Evolutionary conservation across 2,329 filamentous ascomycete species (phyloP), one percentile per base, ranked within the genome.

Genomic region (Ophiostoma triangulosporum): DNA sequence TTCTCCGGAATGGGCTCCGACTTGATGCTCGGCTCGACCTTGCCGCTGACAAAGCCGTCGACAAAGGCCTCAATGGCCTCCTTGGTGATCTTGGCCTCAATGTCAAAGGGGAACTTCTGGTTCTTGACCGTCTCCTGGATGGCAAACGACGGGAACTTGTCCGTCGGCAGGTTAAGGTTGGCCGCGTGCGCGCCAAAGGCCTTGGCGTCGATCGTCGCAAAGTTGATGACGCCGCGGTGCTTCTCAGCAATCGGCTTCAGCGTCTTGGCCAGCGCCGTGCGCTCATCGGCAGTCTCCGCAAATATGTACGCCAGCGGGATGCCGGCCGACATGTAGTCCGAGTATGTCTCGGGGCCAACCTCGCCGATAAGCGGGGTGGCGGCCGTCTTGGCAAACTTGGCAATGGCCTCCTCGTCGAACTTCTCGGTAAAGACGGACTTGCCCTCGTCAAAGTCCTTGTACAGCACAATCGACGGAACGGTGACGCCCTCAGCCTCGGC

Each of bases 301-400:
- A 98, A 97, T 73, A 98, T 95, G 75, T 97, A 98, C 60, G 89
- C 93, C 59, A 98, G 83, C 57, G 93, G 93, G 62, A 97, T 78
- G 61, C 88, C 89, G 62, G 91, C 80, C 53, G 83, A 81, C 86
- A 97, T 98, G 79, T 98, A 98, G 65, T 78, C 81, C 57, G 86
- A 78, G 76, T 98, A 98, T 60, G 93, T 98, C 71, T 97, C 93
- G 58, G 93, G 93, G 63, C 91, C 91, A 62, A 98, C 86, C 75
- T 96, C 93, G 58, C 93, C 93, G 60, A 98, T 84, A 64, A 98
- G 76, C 59, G 93, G 93, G 57, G 86, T 95, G 62, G 90, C 83
- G 57, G 89, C 76, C 49, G 81, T 83, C 77, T 89, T 90, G 69
- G 86, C 81, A 72, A 95, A 98, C 61, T 77, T 77, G 66, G 82